A percentile compares a stretch with the other conserved stretches of the same genome.
These are phyloP conservation scores for Logfia minima DNA, from an alignment of 129 eudicot species.

Conservation along the genomic window DNA sequence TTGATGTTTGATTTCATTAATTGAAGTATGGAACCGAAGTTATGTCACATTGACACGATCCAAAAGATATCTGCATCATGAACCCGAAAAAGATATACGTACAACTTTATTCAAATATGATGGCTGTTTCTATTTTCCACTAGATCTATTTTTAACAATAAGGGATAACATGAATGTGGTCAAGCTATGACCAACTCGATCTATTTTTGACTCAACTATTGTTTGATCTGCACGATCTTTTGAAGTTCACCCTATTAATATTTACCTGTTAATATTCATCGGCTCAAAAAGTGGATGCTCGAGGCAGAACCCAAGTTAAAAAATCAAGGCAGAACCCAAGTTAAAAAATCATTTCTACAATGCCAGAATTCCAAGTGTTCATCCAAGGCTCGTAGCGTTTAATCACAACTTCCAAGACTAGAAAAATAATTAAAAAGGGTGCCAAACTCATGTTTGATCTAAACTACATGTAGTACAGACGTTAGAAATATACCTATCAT, in stretches of 20 bases:
- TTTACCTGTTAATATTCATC: neutral
- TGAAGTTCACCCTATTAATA: neutral
- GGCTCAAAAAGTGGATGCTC: neutral
- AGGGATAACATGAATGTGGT: too few species aligned
- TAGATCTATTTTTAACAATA: too few species aligned
- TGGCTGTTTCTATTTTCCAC: too few species aligned
- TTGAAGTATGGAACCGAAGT: neutral
- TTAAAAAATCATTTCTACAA: neutral
- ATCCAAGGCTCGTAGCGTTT: constrained; percentile 4
- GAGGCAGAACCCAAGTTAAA: neutral
- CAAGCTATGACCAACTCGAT: too few species aligned
- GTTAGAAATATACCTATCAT: constrained; percentile 13
- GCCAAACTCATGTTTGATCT: constrained; percentile 11
- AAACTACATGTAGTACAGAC: constrained; percentile 16
- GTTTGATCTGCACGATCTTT: neutral
- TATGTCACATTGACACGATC: too few species aligned
- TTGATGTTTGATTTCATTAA: neutral
- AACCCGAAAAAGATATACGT: too few species aligned
- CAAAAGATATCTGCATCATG: neutral
- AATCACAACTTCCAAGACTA: constrained; percentile 14
- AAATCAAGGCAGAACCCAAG: neutral
- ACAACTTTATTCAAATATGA: too few species aligned
- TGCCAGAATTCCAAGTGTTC: neutral
- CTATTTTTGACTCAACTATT: too few species aligned
- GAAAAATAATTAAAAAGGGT: neutral